Evolutionary conservation across 805 yeast species (phyloP), one percentile per base, ranked within the genome.

Genomic region (Saccharomycopsis capsularis): DNA sequence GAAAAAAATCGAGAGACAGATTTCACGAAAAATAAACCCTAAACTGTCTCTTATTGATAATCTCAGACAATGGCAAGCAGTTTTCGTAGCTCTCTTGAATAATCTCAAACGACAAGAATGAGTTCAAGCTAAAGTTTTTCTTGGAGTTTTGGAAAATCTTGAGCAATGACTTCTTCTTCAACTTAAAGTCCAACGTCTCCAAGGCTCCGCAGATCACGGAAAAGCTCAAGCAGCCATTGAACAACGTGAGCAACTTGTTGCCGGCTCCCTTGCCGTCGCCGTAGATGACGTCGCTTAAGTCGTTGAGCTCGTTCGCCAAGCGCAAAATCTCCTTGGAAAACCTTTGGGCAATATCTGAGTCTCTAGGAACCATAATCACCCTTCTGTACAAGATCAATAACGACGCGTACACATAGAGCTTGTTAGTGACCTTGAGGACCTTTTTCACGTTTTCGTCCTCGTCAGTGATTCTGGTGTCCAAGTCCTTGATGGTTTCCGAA

Each of bases 341-440:
- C 25, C 30, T 36, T 29, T 48, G 52, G 27, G 45, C 41, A 16
- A 48, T 39, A 3, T 48, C 48, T 19, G 48, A 44, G 24, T 48
- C 48, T 24, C 48, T 30, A 13, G 52, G 52, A 15, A 48, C 24
- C 48, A 44, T 39, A 18, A 48, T 40, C 9, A 48, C 52, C n/a
- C 52, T 13, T 21, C 52, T 13, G 27, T 48, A 48, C 9, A 48
- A 29, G n/a, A 44, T 48, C 45, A 48, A 39, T 22, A 48, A 36
- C 7, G 42, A 34, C 9, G 48, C 6, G 40, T 48, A 48, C 4
- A 34, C 36, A 34, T 19, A 48, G 7, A 48, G 18, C 18, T 44
- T 44, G 36, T 48, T 48, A 13, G 48, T 44, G 23, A 27, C 32
- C 36, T 48, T 38, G 16, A 48, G 39, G 5, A 42, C 16, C 19